Conservation (phyloP, 441 rosid species). For the Pelargonium cotyledonis region DNA sequence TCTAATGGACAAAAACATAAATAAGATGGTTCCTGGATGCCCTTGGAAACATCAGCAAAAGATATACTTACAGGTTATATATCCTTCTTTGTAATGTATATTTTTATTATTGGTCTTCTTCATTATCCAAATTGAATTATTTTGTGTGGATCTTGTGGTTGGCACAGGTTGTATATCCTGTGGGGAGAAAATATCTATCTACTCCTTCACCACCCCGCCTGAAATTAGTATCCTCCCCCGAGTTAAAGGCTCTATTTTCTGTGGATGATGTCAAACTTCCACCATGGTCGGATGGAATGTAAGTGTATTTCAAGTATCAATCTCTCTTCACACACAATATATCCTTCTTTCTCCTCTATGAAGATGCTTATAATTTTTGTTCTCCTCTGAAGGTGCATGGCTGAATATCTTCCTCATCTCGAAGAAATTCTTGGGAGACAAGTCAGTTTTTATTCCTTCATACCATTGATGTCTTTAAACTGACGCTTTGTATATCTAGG, state of each 20-base stretch:
- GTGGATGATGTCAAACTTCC: slow-evolving; percentile 91
- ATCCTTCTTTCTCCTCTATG: slow-evolving; percentile 4
- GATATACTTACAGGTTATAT: slow-evolving; percentile 73
- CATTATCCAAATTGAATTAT: slow-evolving; percentile 2
- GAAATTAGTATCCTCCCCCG: slow-evolving; percentile 62
- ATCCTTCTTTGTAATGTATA: slow-evolving; percentile 14
- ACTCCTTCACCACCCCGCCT: slow-evolving; percentile 78
- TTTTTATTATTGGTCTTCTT: neutral
- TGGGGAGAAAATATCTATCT: slow-evolving; percentile 60
- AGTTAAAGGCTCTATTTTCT: slow-evolving; percentile 57
- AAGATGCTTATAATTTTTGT: slow-evolving; percentile 10
- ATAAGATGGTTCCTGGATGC: slow-evolving; percentile 70
- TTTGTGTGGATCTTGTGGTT: slow-evolving; percentile 20
- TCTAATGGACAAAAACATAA: slow-evolving; percentile 60
- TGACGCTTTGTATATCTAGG: slow-evolving; percentile 14
- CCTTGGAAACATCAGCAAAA: slow-evolving; percentile 90
- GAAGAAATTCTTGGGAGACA: slow-evolving; percentile 78
- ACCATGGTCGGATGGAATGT: slow-evolving; percentile 89
- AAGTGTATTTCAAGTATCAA: slow-evolving; percentile 20
- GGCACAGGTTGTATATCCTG: slow-evolving; percentile 66
- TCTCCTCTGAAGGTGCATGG: slow-evolving; percentile 71
- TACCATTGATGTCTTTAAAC: slow-evolving; percentile 13
- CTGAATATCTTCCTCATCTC: slow-evolving; percentile 94
- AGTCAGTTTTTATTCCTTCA: slow-evolving; percentile 36
- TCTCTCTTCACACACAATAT: slow-evolving; percentile 13